These are phyloP conservation scores for Torrubiella hemipterigena DNA, from an alignment of 2,329 filamentous ascomycete genomes.

Conservation along the genomic window DNA sequence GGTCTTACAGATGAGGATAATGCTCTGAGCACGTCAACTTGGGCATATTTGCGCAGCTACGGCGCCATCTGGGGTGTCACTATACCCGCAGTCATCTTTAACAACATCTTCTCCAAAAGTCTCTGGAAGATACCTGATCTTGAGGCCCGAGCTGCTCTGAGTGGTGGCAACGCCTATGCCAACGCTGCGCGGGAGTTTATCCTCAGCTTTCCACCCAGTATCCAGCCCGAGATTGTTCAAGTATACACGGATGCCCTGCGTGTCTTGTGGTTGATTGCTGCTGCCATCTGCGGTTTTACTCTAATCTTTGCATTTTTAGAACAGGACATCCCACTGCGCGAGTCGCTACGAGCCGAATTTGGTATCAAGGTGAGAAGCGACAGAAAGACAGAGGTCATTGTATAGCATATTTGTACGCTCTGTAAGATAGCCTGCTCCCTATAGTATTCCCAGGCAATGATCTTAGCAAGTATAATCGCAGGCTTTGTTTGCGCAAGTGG, in stretches of 20 bases:
- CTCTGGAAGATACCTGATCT: neutral
- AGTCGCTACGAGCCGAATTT: conserved; percentile 15
- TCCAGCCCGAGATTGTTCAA: conserved; percentile 11
- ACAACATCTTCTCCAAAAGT: conserved; percentile 10
- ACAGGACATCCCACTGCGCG: conserved; percentile 13
- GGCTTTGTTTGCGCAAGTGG: too few species aligned
- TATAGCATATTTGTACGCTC: too few species aligned
- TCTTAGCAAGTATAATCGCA: too few species aligned
- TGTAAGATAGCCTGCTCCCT: too few species aligned
- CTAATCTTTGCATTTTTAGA: conserved; percentile 15
- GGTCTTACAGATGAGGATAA: conserved; percentile 19
- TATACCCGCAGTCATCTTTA: conserved; percentile 30
- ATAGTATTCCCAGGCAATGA: too few species aligned
- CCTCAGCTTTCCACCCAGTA: conserved; percentile 8
- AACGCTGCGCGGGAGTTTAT: conserved; percentile 14
- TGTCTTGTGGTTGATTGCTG: conserved; percentile 12
- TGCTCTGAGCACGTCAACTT: conserved; percentile 22
- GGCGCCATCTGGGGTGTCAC: conserved; percentile 32
- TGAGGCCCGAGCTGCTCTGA: conserved; percentile 8
- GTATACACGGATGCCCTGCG: conserved; percentile 13
- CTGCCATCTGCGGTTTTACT: conserved; percentile 10
- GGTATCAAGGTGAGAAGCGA: conserved; percentile 6
- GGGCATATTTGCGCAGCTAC: conserved; percentile 29
- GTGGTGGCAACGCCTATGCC: conserved; percentile 15
- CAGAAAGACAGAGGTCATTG: too few species aligned